Base-by-base conservation (phyloP, 208 protist species). In the Crithidia mellificae region DNA sequence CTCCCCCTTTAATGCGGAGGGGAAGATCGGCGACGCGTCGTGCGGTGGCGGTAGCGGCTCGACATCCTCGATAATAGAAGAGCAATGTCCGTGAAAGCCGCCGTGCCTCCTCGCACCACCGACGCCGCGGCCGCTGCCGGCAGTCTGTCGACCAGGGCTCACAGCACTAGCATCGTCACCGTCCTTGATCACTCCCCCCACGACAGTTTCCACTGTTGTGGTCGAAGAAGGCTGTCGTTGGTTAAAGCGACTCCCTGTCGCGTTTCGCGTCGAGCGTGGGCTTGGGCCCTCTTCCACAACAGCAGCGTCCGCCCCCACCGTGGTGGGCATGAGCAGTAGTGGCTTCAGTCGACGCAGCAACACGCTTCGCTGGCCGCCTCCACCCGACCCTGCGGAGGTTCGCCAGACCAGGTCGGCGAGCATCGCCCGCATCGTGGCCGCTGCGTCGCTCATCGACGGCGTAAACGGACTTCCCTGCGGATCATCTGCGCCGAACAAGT, bases 381-480 rank as follows among this genome's bases (percentile, higher is more conserved):
- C n/a, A n/a, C n/a, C n/a, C n/a, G n/a, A n/a, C n/a, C n/a, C n/a
- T n/a, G n/a, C n/a, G n/a, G 56, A 47, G 2, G 56, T 34, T 14
- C 43, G 57, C 65, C 56, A 58, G 6, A 71, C 51, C 24, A 72
- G 38, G 39, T 50, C 72, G 15, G 49, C 51, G 8, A 72, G 15
- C 63, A 72, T 72, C 53, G 72, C 63, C 24, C 43, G 25, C 39
- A 63, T 57, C 25, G 20, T 61, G 11, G 70, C 30, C 3, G 70
- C 57, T 9, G 53, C 19, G 41, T 63, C 41, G 24, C 29, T 41
- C 24, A 32, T 12, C 9, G n/a, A 44, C 15, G 44, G 17, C 30
- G 47, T 24, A 38, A 43, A 67, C 6, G 11, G n/a, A 20, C 24
- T 51, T 1, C 32, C 61, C 38, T 11, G n/a, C 24, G 1, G 39